Conservation (phyloP, 352 stramenopile species). For the Pilasporangium apinafurcum region DNA sequence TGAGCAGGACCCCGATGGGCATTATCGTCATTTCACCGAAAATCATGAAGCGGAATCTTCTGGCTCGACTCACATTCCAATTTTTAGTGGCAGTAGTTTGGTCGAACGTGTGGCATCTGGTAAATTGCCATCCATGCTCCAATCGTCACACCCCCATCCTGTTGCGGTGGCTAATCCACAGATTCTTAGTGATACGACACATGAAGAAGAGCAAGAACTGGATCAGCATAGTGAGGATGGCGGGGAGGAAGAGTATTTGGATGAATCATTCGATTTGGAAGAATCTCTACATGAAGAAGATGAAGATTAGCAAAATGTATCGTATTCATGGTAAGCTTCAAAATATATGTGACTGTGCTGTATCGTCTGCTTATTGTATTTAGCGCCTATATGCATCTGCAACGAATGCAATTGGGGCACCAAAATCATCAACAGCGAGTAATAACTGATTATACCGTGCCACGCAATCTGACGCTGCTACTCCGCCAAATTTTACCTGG, state of each 20-base stretch:
- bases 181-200: too few relatives aligned
- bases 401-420: conserved; percentile 44
- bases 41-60: background rate
- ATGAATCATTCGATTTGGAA: conserved; percentile 71
- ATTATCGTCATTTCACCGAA: background rate
- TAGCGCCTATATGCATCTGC: conserved; percentile 18
- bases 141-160: background rate
- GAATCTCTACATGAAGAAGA: conserved; percentile 65
- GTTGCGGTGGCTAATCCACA: background rate
- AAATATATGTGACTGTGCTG: too few relatives aligned
- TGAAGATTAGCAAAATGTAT: too few relatives aligned
- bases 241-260: conserved; percentile 44
- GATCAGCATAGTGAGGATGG: conserved; percentile 1
- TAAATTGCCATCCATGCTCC: conserved; percentile 10
- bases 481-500: conserved; percentile 70
- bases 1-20: background rate
- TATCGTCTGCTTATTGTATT: background rate
- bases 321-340: too few relatives aligned
- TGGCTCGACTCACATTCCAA: conserved; percentile 11
- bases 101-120: conserved; percentile 6
- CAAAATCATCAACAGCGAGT: conserved; percentile 26
- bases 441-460: conserved; percentile 58
- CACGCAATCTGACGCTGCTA: conserved; percentile 28
- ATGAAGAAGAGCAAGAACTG: conserved; percentile 1
- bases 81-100: conserved; percentile 12